These are phyloP conservation scores for Ophiosphaerella narmari DNA, from an alignment of 2,329 filamentous ascomycete species.

Conservation along the genomic window DNA sequence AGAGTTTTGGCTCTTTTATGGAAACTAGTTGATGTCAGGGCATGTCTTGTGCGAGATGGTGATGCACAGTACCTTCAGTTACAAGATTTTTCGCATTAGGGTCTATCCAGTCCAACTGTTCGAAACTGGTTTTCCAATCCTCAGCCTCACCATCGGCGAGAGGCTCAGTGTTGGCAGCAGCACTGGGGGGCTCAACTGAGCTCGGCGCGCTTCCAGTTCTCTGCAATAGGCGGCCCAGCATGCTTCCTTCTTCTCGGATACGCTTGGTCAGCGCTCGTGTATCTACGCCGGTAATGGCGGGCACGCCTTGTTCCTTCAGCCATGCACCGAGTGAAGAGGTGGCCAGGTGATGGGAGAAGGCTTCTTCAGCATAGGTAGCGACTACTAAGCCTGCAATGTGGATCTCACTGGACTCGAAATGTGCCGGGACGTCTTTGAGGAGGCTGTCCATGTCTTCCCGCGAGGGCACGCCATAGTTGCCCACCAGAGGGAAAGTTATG, in stretches of 20 bases:
- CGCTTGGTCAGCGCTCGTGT: constrained; percentile 92
- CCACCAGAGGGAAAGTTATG: constrained; percentile 91
- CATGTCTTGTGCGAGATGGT: constrained; percentile 8
- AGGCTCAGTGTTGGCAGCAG: constrained; percentile 37
- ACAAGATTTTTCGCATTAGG: constrained; percentile 94
- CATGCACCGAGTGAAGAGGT: constrained; percentile 88
- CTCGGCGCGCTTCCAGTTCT: constrained; percentile 58
- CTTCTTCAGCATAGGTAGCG: constrained; percentile 89
- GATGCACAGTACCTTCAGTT: constrained; percentile 73
- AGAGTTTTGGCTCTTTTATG: constrained; percentile 82
- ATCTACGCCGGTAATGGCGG: constrained; percentile 93
- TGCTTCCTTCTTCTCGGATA: constrained; percentile 91
- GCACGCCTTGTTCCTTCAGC: constrained; percentile 94
- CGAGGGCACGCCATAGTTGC: constrained; percentile 96
- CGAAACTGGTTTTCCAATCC: constrained; percentile 66
- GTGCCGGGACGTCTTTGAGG: constrained; percentile 80
- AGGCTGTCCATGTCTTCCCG: constrained; percentile 83
- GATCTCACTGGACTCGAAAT: constrained; percentile 92
- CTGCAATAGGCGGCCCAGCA: constrained; percentile 88
- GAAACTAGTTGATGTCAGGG: constrained; percentile 69
- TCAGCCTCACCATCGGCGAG: constrained; percentile 35
- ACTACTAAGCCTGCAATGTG: constrained; percentile 92
- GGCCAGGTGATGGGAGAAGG: constrained; percentile 93
- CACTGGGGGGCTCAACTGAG: constrained; percentile 45
- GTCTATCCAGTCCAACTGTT: constrained; percentile 84